Percentiles rank a stretch among this genome's conserved stretches.
phyloP scores from a whole-genome alignment of 2,329 filamentous ascomycete genomes.

The Coniochaeta hoffmannii region DNA sequence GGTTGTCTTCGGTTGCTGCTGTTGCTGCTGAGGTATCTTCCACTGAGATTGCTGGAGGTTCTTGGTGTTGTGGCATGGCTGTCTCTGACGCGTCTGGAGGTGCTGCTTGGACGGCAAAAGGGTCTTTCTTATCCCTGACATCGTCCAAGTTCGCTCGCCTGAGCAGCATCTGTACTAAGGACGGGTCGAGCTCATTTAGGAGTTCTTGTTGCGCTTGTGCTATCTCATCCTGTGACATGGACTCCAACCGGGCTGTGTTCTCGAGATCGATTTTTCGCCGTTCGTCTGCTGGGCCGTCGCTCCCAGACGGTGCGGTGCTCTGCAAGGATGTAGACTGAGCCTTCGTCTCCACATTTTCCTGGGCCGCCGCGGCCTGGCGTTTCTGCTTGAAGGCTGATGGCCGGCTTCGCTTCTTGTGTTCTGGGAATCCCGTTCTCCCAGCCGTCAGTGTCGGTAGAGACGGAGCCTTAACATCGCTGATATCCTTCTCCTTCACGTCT shows the following conservation, averaged over 20 bases:
- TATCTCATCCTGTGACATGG: conserved; percentile 79
- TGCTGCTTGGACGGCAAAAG: neutral
- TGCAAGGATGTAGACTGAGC: neutral
- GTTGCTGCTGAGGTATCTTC: conserved; percentile 18
- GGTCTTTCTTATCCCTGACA: neutral
- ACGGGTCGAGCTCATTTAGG: conserved; percentile 67
- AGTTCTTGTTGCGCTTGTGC: conserved; percentile 72
- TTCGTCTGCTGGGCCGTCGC: conserved; percentile 42
- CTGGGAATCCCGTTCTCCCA: conserved; percentile 70
- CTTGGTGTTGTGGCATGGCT: neutral
- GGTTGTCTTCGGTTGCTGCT: neutral
- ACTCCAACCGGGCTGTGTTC: conserved; percentile 64
- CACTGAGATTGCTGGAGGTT: conserved; percentile 25
- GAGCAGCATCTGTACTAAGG: conserved; percentile 69
- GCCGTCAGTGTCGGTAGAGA: conserved; percentile 52
- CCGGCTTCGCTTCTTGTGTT: conserved; percentile 69
- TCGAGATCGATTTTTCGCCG: conserved; percentile 71
- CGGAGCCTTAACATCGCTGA: conserved; percentile 52
- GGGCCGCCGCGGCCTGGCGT: conserved; percentile 20
- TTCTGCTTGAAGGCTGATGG: conserved; percentile 76
- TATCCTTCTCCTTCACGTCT: conserved; percentile 73
- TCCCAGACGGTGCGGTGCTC: neutral
- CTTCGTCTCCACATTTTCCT: neutral
- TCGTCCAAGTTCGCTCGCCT: conserved; percentile 71
- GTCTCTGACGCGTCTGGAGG: neutral